phyloP scores from a whole-genome alignment of 257 asterid genomes.

The Solanum arcanum region DNA sequence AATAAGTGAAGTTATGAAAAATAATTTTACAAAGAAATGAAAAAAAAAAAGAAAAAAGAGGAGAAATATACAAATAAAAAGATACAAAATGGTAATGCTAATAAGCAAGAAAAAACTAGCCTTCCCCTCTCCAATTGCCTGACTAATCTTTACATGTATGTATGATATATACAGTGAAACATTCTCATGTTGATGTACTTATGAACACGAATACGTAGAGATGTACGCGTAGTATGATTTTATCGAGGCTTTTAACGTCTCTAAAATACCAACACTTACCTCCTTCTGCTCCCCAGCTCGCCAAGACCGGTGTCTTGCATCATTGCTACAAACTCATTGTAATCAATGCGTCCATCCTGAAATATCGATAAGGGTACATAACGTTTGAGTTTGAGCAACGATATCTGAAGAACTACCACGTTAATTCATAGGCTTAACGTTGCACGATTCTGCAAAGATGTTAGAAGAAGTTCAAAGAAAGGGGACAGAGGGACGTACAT shows the following conservation, averaged over 20 bases:
- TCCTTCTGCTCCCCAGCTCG: conserved; percentile 16
- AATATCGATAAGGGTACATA: neutral
- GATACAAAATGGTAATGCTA: neutral
- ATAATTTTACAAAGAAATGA: neutral
- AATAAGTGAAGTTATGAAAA: neutral
- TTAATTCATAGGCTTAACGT: neutral
- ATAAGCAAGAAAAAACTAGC: neutral
- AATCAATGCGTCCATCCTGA: conserved; percentile 82
- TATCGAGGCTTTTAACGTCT: neutral
- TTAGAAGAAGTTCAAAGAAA: neutral
- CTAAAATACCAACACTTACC: neutral
- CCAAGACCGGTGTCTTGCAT: conserved; percentile 71
- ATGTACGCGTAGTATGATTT: neutral
- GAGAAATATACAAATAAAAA: neutral
- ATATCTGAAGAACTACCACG: neutral
- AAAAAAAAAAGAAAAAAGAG: neutral
- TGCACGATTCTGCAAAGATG: neutral
- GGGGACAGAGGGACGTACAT: conserved; percentile 5
- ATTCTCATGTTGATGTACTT: neutral
- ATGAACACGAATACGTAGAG: neutral
- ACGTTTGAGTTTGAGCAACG: neutral
- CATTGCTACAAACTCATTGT: conserved; percentile 78
- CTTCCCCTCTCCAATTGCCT: conserved; percentile 7
- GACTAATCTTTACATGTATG: conserved; percentile 20
- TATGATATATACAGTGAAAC: neutral